These are phyloP conservation scores for Dioscorea alata DNA, from an alignment of 106 monocot species.

Conservation along the genomic window DNA sequence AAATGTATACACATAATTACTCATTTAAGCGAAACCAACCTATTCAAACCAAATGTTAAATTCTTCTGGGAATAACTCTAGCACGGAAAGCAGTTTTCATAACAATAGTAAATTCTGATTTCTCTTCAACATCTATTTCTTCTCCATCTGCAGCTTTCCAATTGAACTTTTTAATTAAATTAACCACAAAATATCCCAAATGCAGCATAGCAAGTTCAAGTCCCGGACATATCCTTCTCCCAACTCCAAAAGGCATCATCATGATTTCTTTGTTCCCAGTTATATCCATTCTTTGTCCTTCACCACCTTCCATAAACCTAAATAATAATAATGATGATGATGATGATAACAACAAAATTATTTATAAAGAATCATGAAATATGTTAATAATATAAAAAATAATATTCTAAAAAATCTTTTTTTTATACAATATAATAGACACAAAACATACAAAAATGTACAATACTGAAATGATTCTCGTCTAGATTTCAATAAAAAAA, in stretches of 20 bases:
- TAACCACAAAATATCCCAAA: slow-evolving; percentile 44
- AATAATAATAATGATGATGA: no score
- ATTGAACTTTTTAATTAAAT: slow-evolving; percentile 41
- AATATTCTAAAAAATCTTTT: no score
- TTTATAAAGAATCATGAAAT: no score
- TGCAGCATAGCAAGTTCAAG: slow-evolving; percentile 37
- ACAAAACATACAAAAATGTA: no score
- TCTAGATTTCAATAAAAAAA: no score
- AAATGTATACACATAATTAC: no score
- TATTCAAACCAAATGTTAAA: background rate
- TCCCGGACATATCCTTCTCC: slow-evolving; percentile 19
- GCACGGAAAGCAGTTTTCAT: slow-evolving; percentile 37
- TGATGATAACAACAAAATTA: no score
- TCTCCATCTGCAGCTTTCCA: slow-evolving; percentile 30
- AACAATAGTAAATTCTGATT: slow-evolving; percentile 30
- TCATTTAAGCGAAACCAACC: no score
- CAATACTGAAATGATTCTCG: no score
- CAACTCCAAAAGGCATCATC: slow-evolving; percentile 39
- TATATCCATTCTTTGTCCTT: slow-evolving; percentile 27
- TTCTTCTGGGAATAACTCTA: background rate
- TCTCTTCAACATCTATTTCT: slow-evolving; percentile 40
- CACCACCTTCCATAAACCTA: no score
- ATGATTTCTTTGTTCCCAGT: slow-evolving; percentile 37
- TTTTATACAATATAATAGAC: no score
- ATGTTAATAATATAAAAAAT: no score